These are phyloP conservation scores for Wickerhamiella dianesei DNA, from an alignment of 805 yeast genomes.

Conservation along the genomic window DNA sequence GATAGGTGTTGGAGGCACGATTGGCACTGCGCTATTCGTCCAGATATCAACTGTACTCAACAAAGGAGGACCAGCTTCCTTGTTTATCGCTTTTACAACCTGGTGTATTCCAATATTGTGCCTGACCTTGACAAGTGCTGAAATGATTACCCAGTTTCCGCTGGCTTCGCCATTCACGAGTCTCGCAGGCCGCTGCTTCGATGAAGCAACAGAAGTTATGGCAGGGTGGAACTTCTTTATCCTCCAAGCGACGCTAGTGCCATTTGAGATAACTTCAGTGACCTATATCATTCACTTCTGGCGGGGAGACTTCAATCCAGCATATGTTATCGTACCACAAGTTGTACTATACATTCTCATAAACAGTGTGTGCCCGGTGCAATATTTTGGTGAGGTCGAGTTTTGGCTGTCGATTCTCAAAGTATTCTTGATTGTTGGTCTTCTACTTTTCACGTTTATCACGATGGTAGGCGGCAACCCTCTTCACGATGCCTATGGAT, in stretches of 20 bases:
- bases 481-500: constrained; percentile 45
- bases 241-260: constrained; percentile 62
- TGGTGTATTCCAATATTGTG: constrained; percentile 61
- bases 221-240: constrained; percentile 75
- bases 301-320: constrained; percentile 65
- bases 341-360: constrained; percentile 47
- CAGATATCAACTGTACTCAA: constrained; percentile 33
- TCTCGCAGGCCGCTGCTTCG: constrained; percentile 61
- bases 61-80: constrained; percentile 56
- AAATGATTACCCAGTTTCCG: constrained; percentile 65
- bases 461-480: constrained; percentile 89
- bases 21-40: constrained; percentile 19
- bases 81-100: constrained; percentile 48
- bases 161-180: constrained; percentile 64
- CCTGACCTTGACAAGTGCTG: constrained; percentile 62
- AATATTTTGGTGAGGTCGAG: constrained; percentile 67
- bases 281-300: constrained; percentile 69
- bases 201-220: constrained; percentile 59
- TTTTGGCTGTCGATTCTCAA: constrained; percentile 68
- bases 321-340: constrained; percentile 53
- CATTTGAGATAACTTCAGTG: constrained; percentile 72
- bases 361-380: constrained; percentile 54
- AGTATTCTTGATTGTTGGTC: constrained; percentile 58
- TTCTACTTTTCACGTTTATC: constrained; percentile 59
- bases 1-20: constrained; percentile 21